Evolutionary conservation across 2,329 filamentous ascomycete species (phyloP).

Genomic region (Colletotrichum cereale): DNA sequence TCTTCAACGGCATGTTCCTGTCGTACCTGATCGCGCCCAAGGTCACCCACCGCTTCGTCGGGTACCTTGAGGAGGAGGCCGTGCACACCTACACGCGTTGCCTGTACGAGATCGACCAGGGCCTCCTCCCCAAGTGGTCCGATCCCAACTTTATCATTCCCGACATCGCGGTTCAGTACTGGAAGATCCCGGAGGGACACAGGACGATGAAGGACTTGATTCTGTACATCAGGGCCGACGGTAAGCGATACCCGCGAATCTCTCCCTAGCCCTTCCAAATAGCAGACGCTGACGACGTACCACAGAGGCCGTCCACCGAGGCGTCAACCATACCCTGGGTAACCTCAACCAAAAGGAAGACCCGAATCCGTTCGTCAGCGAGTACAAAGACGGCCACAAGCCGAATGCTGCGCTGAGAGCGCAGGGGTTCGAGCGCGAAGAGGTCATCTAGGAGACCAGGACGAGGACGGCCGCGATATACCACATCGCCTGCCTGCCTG

Average conservation of each 20-base stretch:
- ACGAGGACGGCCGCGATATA: not conserved
- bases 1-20: slow-evolving; percentile 95
- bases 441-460: slow-evolving; percentile 70
- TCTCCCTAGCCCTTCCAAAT: not conserved
- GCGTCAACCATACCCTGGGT: slow-evolving; percentile 94
- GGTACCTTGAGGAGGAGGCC: slow-evolving; percentile 97
- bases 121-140: slow-evolving; percentile 86
- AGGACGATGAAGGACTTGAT: slow-evolving; percentile 88
- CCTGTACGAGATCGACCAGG: slow-evolving; percentile 86
- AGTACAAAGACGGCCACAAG: slow-evolving; percentile 78
- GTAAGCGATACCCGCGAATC: slow-evolving; percentile 26
- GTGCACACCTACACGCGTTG: slow-evolving; percentile 95
- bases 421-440: slow-evolving; percentile 84
- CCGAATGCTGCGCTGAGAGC: slow-evolving; percentile 77
- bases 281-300: not conserved
- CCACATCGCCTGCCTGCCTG: not conserved
- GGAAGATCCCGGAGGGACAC: slow-evolving; percentile 89
- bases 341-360: slow-evolving; percentile 89
- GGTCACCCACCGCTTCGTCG: slow-evolving; percentile 94
- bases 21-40: slow-evolving; percentile 88
- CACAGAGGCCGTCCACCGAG: slow-evolving; percentile 85
- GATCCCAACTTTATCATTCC: slow-evolving; percentile 79
- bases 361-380: slow-evolving; percentile 90
- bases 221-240: slow-evolving; percentile 86
- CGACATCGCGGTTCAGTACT: slow-evolving; percentile 91